Evolutionary conservation across 495 filamentous ascomycete genomes (phyloP).

Genomic region (Penicillium canariense): DNA sequence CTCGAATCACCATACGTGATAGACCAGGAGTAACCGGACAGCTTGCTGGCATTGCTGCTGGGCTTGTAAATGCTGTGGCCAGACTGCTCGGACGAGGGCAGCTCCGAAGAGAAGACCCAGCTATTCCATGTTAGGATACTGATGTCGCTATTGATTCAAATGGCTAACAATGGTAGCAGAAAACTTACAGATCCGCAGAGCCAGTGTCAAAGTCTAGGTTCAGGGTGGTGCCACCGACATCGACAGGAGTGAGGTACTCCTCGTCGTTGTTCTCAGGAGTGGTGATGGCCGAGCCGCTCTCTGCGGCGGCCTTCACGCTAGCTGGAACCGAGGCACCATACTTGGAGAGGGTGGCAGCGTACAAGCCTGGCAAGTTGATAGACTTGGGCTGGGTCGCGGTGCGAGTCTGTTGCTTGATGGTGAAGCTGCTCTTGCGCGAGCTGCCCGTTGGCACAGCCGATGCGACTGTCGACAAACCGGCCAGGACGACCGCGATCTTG

Average conservation of each 20-base stretch:
- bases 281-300: conserved; percentile 48
- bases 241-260: conserved; percentile 67
- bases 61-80: conserved; percentile 66
- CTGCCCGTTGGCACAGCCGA: conserved; percentile 33
- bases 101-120: conserved; percentile 54
- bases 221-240: conserved; percentile 59
- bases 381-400: conserved; percentile 28
- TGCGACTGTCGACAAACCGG: conserved; percentile 32
- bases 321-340: conserved; percentile 43
- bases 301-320: conserved; percentile 42
- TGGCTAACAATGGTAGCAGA: background rate
- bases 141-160: background rate
- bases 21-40: conserved; percentile 58
- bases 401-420: conserved; percentile 36
- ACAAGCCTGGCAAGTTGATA: conserved; percentile 40
- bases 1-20: conserved; percentile 75
- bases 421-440: conserved; percentile 38
- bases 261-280: conserved; percentile 56
- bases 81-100: conserved; percentile 41
- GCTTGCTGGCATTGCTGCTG: conserved; percentile 44
- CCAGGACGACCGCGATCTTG: conserved; percentile 32
- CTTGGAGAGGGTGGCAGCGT: conserved; percentile 43
- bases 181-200: conserved; percentile 67
- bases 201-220: conserved; percentile 75
- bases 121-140: conserved; percentile 21